These are phyloP conservation scores for Aspergillus avenaceus DNA, from an alignment of 495 filamentous ascomycete genomes.

Conservation along the genomic window DNA sequence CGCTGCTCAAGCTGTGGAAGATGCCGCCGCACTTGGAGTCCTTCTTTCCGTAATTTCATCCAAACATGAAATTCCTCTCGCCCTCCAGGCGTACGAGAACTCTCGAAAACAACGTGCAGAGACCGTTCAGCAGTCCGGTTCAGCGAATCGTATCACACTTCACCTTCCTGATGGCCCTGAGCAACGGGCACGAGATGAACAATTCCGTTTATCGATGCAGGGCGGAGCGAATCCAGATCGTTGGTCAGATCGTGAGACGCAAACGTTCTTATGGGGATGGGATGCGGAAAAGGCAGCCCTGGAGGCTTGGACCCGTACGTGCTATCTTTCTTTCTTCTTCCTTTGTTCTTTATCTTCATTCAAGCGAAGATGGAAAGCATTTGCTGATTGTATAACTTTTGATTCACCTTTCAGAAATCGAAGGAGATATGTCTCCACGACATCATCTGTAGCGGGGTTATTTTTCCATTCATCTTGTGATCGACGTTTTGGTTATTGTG, in stretches of 20 bases:
- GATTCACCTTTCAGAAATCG: conserved; percentile 1
- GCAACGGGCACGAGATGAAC: conserved; percentile 47
- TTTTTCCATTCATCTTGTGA: too few species aligned
- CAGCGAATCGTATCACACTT: conserved; percentile 45
- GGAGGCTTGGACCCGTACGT: conserved; percentile 38
- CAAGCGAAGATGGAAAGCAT: not conserved
- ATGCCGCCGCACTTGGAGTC: conserved; percentile 49
- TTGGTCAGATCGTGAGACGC: conserved; percentile 48
- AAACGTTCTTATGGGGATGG: conserved; percentile 44
- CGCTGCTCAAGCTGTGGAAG: conserved; percentile 51
- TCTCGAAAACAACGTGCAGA: conserved; percentile 48
- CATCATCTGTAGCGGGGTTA: conserved; percentile 4
- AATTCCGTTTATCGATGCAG: conserved; percentile 32
- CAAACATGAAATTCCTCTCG: conserved; percentile 33
- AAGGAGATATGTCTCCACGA: not conserved
- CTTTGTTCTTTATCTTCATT: not conserved
- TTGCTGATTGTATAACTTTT: not conserved
- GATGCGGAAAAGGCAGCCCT: conserved; percentile 43
- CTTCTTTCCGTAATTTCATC: conserved; percentile 39
- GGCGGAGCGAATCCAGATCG: conserved; percentile 39
- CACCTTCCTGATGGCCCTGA: conserved; percentile 52
- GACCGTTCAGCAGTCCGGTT: conserved; percentile 48
- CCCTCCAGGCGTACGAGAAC: conserved; percentile 43
- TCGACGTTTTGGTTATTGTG: too few species aligned
- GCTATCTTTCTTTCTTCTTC: not conserved